Evolutionary conservation across 495 filamentous ascomycete genomes (phyloP), one percentile per base, ranked within the genome.

Genomic region (Penicillium goetzii): DNA sequence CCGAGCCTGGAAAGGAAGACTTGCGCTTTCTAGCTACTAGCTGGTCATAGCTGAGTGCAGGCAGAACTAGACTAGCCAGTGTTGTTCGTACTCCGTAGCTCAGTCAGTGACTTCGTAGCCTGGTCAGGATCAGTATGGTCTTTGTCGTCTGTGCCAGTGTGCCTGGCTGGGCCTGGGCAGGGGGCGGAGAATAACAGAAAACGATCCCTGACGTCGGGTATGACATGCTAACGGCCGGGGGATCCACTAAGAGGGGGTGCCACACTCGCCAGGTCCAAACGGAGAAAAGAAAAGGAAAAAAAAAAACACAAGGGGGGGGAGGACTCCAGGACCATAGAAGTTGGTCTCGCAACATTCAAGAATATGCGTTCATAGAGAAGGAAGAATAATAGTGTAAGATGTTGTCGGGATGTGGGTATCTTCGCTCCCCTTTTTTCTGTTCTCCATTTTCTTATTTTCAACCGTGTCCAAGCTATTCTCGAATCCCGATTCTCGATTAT

Each of bases 211-310:
- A 59, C 25, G 43, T 12, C 45, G 45, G 58, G 45, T 26, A 43
- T 63, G 64, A 63, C 55, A 56, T 63, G 38, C 64, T 47, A 59
- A 57, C 50, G 56, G 33, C 21, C 41, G 32, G 54, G 50, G 60
- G 56, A 40, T 52, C 64, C 33, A 63, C 56, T 36, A 58, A 53
- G 47, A 26, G 21, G 45, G 32, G 36, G n/a, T 12, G 45, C 45
- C 45, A 26, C 43, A 10, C 12, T 36, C 19, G 43, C 45, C 21
- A 25, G 23, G 45, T 14, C 21, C 23, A 28, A 30, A n/a, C 25
- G 26, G 47, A 30, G 21, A 47, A 47, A 47, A 23, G 1, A 12
- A 7, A 47, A 25, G 2, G 23, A 23, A 15, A 23, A 12, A 23
- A 47, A 19, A 47, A 25, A 23, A 47, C 2, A 21, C n/a, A 14